Evolutionary conservation across 495 filamentous ascomycete genomes (phyloP).

Genomic region (Penicillium simplicissimum): DNA sequence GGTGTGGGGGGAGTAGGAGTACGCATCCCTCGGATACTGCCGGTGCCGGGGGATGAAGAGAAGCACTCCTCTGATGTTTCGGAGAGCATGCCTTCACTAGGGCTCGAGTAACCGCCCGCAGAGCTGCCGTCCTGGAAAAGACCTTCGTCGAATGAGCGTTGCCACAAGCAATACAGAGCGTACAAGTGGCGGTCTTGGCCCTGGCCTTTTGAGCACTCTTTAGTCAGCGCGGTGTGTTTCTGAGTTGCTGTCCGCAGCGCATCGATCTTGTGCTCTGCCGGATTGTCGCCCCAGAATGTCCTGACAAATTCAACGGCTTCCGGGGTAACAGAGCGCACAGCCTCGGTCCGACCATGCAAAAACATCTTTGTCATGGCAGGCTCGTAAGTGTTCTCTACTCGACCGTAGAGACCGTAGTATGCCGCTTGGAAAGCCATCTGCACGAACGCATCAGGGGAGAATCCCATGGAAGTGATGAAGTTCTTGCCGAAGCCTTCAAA

Average conservation of each 20-base stretch:
- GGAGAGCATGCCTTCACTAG: slow-evolving; percentile 47
- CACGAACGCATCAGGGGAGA: slow-evolving; percentile 95
- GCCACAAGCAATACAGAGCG: slow-evolving; percentile 94
- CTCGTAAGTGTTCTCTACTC: slow-evolving; percentile 93
- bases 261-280: slow-evolving; percentile 78
- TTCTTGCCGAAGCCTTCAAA: slow-evolving; percentile 92
- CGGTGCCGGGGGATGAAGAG: slow-evolving; percentile 36
- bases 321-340: slow-evolving; percentile 79
- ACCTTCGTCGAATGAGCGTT: slow-evolving; percentile 77
- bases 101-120: slow-evolving; percentile 52
- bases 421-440: slow-evolving; percentile 99
- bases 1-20: slow-evolving; percentile 56
- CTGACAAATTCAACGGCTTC: slow-evolving; percentile 84
- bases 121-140: slow-evolving; percentile 60
- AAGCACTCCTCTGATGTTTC: slow-evolving; percentile 50
- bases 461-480: slow-evolving; percentile 95
- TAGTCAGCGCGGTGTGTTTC: slow-evolving; percentile 77
- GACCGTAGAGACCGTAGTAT: slow-evolving; percentile 95
- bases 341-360: slow-evolving; percentile 92
- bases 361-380: slow-evolving; percentile 97
- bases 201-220: slow-evolving; percentile 84
- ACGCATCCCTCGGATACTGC: slow-evolving; percentile 34
- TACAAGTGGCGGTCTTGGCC: slow-evolving; percentile 95
- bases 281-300: slow-evolving; percentile 93
- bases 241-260: slow-evolving; percentile 79